Conservation (phyloP, 2,329 filamentous ascomycete species). For the Mycosphaerella sp. region DNA sequence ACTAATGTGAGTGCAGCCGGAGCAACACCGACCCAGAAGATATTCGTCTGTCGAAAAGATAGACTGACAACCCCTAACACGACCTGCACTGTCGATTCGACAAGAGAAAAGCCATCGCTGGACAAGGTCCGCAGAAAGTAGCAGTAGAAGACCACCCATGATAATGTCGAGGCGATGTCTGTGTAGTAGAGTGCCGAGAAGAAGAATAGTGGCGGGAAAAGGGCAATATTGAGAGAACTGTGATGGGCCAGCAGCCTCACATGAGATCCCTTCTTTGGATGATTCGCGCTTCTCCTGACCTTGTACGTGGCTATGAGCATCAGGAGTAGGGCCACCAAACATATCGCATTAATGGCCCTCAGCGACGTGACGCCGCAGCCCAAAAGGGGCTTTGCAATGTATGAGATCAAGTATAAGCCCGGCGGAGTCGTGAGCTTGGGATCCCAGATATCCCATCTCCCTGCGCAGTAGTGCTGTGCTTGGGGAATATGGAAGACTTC, state of each 20-base stretch:
- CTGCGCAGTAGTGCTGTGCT: constrained; percentile 76
- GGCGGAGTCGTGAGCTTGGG: constrained; percentile 96
- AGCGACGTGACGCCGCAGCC: constrained; percentile 37
- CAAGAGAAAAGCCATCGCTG: constrained; percentile 19
- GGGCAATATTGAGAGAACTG: constrained; percentile 67
- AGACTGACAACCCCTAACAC: constrained; percentile 60
- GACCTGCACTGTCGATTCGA: constrained; percentile 32
- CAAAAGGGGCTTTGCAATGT: constrained; percentile 34
- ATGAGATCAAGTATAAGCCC: constrained; percentile 53
- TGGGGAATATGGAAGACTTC: constrained; percentile 88
- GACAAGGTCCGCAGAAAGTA: constrained; percentile 38
- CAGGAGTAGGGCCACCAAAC: constrained; percentile 34
- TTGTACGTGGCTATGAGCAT: constrained; percentile 24
- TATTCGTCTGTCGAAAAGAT: constrained; percentile 85
- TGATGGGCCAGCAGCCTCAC: constrained; percentile 33
- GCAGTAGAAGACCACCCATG: constrained; percentile 64
- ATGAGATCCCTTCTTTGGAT: constrained; percentile 10
- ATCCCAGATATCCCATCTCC: constrained; percentile 75
- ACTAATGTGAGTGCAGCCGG: constrained; percentile 49
- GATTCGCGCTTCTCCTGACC: constrained; percentile 20
- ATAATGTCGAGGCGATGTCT: constrained; percentile 73
- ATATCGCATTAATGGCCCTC: constrained; percentile 36
- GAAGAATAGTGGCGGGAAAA: constrained; percentile 92
- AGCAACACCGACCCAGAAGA: constrained; percentile 86
- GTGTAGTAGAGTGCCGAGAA: constrained; percentile 96